These are phyloP conservation scores for Fusarium poae DNA, from an alignment of 2,329 filamentous ascomycete genomes.

Conservation along the genomic window DNA sequence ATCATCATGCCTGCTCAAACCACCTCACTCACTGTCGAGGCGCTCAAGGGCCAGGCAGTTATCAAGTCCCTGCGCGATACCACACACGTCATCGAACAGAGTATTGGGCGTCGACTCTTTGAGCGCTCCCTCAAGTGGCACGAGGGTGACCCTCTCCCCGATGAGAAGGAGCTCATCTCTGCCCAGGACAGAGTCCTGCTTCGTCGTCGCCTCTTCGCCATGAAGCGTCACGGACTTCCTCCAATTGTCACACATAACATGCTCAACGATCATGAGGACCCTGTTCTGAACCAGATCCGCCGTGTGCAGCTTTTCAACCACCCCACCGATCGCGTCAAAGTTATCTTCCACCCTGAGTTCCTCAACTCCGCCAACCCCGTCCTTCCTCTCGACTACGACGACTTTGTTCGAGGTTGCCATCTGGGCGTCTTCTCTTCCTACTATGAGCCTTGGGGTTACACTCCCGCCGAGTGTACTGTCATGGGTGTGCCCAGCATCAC, in stretches of 20 bases:
- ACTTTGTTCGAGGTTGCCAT: conserved; percentile 97
- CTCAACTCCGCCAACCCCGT: conserved; percentile 96
- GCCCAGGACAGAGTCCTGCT: conserved; percentile 93
- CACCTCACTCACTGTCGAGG: conserved; percentile 92
- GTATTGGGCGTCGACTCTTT: conserved; percentile 93
- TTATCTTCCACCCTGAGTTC: conserved; percentile 98
- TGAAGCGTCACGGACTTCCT: conserved; percentile 91
- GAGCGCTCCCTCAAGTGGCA: conserved; percentile 96
- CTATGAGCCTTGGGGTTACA: conserved; percentile 99
- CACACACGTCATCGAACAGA: conserved; percentile 90
- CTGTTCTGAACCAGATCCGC: conserved; percentile 94
- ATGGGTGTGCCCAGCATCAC: conserved; percentile 99
- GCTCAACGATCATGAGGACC: conserved; percentile 92
- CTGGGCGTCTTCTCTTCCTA: conserved; percentile 96
- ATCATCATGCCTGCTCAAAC: conserved; percentile 99
- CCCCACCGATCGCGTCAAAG: conserved; percentile 93
- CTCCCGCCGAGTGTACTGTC: conserved; percentile 96
- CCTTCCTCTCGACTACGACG: conserved; percentile 95
- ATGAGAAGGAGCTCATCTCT: conserved; percentile 96
- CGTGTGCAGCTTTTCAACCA: conserved; percentile 98
- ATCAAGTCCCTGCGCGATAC: conserved; percentile 97
- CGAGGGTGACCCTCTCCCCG: conserved; percentile 91
- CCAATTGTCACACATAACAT: conserved; percentile 99
- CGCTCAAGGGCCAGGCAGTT: conserved; percentile 95
- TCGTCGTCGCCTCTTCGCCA: conserved; percentile 90